Evolutionary conservation across 2,329 filamentous ascomycete genomes (phyloP).

Genomic region (Pseudocercospora crystallina): DNA sequence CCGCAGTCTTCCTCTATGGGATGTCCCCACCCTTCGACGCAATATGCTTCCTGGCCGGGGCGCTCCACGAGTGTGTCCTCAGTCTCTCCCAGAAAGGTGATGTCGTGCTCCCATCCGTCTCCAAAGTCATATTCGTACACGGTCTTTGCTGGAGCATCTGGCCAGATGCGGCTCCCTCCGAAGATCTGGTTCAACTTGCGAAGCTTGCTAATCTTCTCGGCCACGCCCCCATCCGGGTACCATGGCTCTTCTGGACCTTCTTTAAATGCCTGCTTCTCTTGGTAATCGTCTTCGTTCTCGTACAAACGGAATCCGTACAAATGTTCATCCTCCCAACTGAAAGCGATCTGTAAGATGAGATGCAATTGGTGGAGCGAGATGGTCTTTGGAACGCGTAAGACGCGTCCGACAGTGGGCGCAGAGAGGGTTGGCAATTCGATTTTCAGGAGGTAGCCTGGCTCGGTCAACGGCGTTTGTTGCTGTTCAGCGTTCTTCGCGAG

Average conservation of each 20-base stretch:
- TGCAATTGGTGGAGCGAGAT: not conserved
- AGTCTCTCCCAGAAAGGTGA: not conserved
- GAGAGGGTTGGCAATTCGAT: too few relatives aligned
- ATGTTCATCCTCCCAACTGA: not conserved
- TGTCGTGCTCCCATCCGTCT: slow-evolving; percentile 1
- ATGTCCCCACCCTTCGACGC: not conserved
- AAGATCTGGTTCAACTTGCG: not conserved
- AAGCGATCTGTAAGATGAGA: not conserved
- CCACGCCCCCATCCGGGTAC: not conserved
- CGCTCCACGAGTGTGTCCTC: too few relatives aligned
- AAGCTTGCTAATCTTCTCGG: not conserved
- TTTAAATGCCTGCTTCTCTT: not conserved
- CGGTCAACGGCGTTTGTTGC: too few relatives aligned
- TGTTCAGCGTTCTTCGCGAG: too few relatives aligned
- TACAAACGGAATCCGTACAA: not conserved
- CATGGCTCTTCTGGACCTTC: not conserved
- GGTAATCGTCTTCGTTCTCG: not conserved
- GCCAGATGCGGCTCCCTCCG: not conserved
- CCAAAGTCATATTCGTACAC: not conserved
- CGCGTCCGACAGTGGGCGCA: too few relatives aligned
- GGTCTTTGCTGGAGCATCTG: not conserved
- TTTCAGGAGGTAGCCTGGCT: too few relatives aligned
- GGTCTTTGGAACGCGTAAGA: too few relatives aligned
- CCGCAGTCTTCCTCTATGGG: not conserved
- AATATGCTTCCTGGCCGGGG: not conserved